Evolutionary conservation across 208 protist species (phyloP).

Genomic region (Trypanosoma melophagium): DNA sequence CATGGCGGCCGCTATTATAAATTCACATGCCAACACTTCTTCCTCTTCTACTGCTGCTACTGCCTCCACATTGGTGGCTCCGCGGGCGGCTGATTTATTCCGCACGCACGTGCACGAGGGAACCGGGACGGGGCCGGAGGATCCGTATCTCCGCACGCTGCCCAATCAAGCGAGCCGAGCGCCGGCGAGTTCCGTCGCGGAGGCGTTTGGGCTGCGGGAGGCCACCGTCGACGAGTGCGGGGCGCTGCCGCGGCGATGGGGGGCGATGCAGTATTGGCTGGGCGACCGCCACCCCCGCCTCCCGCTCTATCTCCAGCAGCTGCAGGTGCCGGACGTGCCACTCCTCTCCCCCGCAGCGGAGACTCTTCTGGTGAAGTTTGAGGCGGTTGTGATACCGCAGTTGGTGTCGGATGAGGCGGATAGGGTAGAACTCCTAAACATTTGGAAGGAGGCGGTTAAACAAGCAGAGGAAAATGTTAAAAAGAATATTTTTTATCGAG

Average conservation of each 20-base stretch:
- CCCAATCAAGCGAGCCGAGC: constrained; percentile 60
- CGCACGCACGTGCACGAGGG: constrained; percentile 77
- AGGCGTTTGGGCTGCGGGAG: constrained; percentile 27
- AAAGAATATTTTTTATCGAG: constrained; percentile 53
- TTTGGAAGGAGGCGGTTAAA: constrained; percentile 47
- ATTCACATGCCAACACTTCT: constrained; percentile 7
- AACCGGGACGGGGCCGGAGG: constrained; percentile 63
- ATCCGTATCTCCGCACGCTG: constrained; percentile 79
- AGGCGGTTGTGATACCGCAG: constrained; percentile 41
- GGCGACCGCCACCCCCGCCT: constrained; percentile 59
- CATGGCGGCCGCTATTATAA: too few relatives aligned
- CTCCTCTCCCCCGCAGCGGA: constrained; percentile 66
- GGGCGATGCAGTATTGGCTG: constrained; percentile 73
- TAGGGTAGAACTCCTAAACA: constrained; percentile 20
- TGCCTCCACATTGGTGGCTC: constrained; percentile 37
- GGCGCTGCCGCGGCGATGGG: constrained; percentile 41
- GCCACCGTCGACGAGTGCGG: constrained; percentile 55
- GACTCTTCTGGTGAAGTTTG: constrained; percentile 55
- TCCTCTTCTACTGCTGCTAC: constrained; percentile 28
- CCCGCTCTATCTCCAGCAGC: constrained; percentile 50
- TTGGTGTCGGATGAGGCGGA: constrained; percentile 26
- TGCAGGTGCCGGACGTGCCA: constrained; percentile 40
- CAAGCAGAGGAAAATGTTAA: constrained; percentile 33
- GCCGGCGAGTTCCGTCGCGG: constrained; percentile 61
- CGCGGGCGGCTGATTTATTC: constrained; percentile 72